Base-by-base conservation (phyloP, 495 filamentous ascomycete genomes). In the Endocarpon pusillum region DNA sequence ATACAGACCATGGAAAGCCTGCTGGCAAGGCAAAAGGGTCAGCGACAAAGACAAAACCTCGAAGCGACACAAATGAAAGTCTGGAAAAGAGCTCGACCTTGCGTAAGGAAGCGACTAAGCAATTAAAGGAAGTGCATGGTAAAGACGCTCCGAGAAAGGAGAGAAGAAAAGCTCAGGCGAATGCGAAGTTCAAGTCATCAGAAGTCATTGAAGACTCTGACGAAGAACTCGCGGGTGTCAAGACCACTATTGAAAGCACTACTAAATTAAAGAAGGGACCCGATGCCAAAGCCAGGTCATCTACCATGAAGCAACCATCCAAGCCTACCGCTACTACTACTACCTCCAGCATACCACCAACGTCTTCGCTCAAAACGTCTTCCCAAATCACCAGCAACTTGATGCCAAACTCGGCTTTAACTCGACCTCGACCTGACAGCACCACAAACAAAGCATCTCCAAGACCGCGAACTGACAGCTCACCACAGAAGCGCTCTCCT, bases 161-260 rank as follows among this genome's bases (percentile, higher is more conserved):
- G n/a, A 66, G 68, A 44, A 42, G 61, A 4, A 44, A 44, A 0
- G 36, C 46, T 8, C 58, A 66, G 32, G 21, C 44, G 8, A 54
- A 64, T 21, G 52, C 41, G 42, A 71, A 71, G 39, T 58, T 67
- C 45, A 75, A 78, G 37, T 91, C 82, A 1, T 67, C 73, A 3
- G 79, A 87, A 54, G 77, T 75, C 38, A 69, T 91, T 11, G 58
- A 73, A 29, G 73, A 81, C 39, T 87, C 82, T 0, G 77, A 81
- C 43, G 79, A 81, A 12, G 77, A 81, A 36, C 54, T 54, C 19
- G 69, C 69, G 23, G 56, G 65, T 48, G 52, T 53, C n/a, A 58
- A 64, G 35, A 52, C 40, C 54, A 66, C 37, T 50, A 43, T 40
- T 57, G 6, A 53, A 61, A 18, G 42, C 46, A 10, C 55, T 22